phyloP scores from a whole-genome alignment of 192 early-diverging fungal species.

The Blastocladiella britannica region DNA sequence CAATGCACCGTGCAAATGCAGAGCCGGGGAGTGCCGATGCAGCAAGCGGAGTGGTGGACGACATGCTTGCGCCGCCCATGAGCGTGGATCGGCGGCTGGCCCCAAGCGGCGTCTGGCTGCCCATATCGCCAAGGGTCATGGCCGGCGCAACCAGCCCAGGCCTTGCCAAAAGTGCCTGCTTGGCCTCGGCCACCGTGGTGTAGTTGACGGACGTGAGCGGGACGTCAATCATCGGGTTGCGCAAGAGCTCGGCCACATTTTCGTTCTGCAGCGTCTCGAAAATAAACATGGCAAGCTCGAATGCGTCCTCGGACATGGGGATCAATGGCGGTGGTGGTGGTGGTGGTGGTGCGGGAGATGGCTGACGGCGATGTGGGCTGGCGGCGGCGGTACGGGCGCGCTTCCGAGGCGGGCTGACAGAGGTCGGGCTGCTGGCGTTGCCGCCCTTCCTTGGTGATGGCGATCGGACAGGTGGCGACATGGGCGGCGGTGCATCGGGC shows the following conservation, averaged over 20 bases:
- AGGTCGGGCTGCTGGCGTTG: not conserved
- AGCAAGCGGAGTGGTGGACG: too few species aligned
- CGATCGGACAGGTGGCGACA: not conserved
- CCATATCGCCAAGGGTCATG: too few species aligned
- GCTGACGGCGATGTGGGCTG: too few species aligned
- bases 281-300: slow-evolving; percentile 58
- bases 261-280: slow-evolving; percentile 53
- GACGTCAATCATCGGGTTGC: not conserved
- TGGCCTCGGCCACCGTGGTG: not conserved
- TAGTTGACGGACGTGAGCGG: not conserved
- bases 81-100: too few species aligned
- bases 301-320: slow-evolving; percentile 51
- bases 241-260: slow-evolving; percentile 11
- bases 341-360: not conserved
- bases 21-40: too few species aligned
- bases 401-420: too few species aligned
- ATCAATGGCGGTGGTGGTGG: not conserved
- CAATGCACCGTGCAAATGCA: too few species aligned
- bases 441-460: not conserved
- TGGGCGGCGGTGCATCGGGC: not conserved
- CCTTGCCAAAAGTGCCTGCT: too few species aligned
- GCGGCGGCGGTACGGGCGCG: not conserved
- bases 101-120: too few species aligned
- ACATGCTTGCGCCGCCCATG: too few species aligned
- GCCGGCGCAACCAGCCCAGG: too few species aligned